Conservation (phyloP, 1,139 yeast genomes). For the Candida sp. region DNA sequence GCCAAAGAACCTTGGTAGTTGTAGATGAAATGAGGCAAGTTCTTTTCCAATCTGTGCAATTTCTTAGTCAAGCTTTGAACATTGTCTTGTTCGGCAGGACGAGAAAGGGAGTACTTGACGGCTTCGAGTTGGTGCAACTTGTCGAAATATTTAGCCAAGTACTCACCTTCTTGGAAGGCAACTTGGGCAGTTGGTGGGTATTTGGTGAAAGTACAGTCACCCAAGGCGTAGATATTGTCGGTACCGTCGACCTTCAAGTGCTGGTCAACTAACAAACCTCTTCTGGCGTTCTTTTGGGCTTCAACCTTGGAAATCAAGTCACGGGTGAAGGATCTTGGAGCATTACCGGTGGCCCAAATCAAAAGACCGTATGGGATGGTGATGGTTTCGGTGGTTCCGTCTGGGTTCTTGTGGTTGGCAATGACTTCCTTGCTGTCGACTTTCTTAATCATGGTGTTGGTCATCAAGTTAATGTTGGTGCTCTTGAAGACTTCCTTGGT, state of each 20-base stretch:
- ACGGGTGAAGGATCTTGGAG: slow-evolving; percentile 78
- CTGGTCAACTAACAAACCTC: slow-evolving; percentile 89
- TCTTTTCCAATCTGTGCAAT: slow-evolving; percentile 43
- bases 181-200: slow-evolving; percentile 98
- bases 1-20: slow-evolving; percentile 78
- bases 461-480: slow-evolving; percentile 76
- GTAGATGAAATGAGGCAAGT: slow-evolving; percentile 63
- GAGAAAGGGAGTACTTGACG: slow-evolving; percentile 45
- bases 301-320: slow-evolving; percentile 72
- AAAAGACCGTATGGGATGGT: slow-evolving; percentile 86
- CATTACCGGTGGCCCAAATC: slow-evolving; percentile 98
- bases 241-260: slow-evolving; percentile 85
- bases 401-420: slow-evolving; percentile 65
- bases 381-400: slow-evolving; percentile 46
- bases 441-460: slow-evolving; percentile 88
- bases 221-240: slow-evolving; percentile 83
- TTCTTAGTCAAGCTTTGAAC: slow-evolving; percentile 45
- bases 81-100: slow-evolving; percentile 33
- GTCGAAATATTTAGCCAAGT: slow-evolving; percentile 74
- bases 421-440: slow-evolving; percentile 71
- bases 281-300: slow-evolving; percentile 85
- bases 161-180: slow-evolving; percentile 93
- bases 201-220: slow-evolving; percentile 94
- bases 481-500: slow-evolving; percentile 83
- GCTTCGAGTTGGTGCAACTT: slow-evolving; percentile 71